These are phyloP conservation scores for Coemansia sp. DNA, from an alignment of 192 early-diverging fungal species.

Conservation along the genomic window DNA sequence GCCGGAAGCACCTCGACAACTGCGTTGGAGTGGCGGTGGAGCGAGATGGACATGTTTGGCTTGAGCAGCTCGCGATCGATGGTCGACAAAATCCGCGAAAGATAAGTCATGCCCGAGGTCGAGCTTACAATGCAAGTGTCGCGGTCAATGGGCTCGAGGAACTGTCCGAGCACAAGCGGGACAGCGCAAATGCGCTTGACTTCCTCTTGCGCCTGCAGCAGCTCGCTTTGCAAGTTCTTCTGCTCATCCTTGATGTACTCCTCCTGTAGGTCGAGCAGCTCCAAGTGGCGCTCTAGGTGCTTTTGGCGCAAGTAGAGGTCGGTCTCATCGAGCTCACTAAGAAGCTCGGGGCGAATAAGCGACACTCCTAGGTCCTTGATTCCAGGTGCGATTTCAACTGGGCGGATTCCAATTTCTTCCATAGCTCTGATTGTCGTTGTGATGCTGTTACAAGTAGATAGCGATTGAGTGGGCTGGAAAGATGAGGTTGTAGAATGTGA, in stretches of 20 bases:
- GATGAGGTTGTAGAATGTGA: not conserved
- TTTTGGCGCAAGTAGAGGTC: constrained; percentile 95
- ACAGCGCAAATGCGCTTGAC: constrained; percentile 98
- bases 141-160: constrained; percentile 95
- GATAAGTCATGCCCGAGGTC: constrained; percentile 88
- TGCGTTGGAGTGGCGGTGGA: constrained; percentile 97
- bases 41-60: constrained; percentile 88
- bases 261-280: constrained; percentile 96
- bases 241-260: constrained; percentile 99
- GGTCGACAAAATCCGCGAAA: constrained; percentile 94
- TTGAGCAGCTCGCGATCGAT: constrained; percentile 98
- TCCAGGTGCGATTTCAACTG: constrained; percentile 47
- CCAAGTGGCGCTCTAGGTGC: constrained; percentile 91
- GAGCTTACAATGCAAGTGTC: constrained; percentile 95
- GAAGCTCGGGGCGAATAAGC: constrained; percentile 49
- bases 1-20: constrained; percentile 97
- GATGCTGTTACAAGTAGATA: constrained; percentile 7
- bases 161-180: constrained; percentile 98
- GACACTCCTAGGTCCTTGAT: constrained; percentile 55
- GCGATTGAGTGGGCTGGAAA: not conserved
- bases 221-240: constrained; percentile 93
- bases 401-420: constrained; percentile 55
- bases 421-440: constrained; percentile 16
- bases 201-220: constrained; percentile 94
- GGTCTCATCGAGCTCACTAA: constrained; percentile 60